These are phyloP conservation scores for Backusella australiensis DNA, from an alignment of 192 early-diverging fungal genomes.

Conservation along the genomic window DNA sequence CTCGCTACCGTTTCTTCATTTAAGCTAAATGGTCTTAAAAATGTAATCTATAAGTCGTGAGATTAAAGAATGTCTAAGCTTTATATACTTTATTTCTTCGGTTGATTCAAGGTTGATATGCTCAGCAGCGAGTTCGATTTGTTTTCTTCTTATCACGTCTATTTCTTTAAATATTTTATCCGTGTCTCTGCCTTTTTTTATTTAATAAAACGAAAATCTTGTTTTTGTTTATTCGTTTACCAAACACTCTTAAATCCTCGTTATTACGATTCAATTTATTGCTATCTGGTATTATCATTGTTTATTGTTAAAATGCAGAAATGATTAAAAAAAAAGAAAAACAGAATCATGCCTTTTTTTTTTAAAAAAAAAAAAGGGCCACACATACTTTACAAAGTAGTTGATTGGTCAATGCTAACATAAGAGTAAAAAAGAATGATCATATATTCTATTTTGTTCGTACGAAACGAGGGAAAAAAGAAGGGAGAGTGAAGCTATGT, in stretches of 20 bases:
- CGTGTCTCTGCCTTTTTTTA: slow-evolving; percentile 17
- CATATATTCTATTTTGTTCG: not conserved
- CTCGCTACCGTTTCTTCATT: slow-evolving; percentile 15
- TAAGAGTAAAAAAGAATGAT: too few species aligned
- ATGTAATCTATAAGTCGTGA: not conserved
- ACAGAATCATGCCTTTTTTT: too few species aligned
- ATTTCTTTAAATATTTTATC: slow-evolving; percentile 25
- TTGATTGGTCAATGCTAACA: not conserved
- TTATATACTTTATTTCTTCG: slow-evolving; percentile 3
- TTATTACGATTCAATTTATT: not conserved
- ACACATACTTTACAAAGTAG: not conserved
- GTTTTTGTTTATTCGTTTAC: not conserved
- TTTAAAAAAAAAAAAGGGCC: too few species aligned
- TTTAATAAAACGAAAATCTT: not conserved
- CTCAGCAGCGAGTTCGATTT: slow-evolving; percentile 26
- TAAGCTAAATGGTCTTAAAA: not conserved
- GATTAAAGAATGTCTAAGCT: not conserved
- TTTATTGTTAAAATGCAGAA: too few species aligned
- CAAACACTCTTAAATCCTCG: slow-evolving; percentile 16
- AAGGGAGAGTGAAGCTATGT: not conserved
- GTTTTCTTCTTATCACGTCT: slow-evolving; percentile 24
- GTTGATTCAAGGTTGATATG: slow-evolving; percentile 23
- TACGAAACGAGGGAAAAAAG: not conserved
- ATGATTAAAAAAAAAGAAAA: too few species aligned
- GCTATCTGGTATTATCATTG: not conserved